Evolutionary conservation across 1,139 yeast species (phyloP).

Genomic region (Debaryomyces singareniensis): DNA sequence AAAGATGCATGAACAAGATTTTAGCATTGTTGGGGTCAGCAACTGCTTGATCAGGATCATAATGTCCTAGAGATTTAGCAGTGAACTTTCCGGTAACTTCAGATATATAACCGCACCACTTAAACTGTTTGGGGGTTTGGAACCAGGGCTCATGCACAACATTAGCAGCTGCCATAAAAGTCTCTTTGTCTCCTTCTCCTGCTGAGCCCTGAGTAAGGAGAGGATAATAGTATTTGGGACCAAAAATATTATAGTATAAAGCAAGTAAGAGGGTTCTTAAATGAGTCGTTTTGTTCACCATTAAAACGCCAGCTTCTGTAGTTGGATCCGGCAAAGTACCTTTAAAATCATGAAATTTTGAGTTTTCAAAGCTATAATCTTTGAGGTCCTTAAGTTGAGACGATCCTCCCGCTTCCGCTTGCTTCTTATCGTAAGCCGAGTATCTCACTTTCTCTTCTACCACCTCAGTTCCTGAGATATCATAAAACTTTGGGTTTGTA

Average conservation of each 20-base stretch:
- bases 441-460: conserved; percentile 32
- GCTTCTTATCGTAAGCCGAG: conserved; percentile 24
- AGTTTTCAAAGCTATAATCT: conserved; percentile 26
- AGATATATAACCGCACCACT: conserved; percentile 47
- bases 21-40: conserved; percentile 15
- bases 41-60: conserved; percentile 40
- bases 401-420: conserved; percentile 15
- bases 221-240: conserved; percentile 55
- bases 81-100: conserved; percentile 30
- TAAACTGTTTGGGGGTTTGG: conserved; percentile 45
- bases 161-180: conserved; percentile 59
- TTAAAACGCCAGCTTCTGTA: conserved; percentile 58
- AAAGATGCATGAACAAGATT: conserved; percentile 50
- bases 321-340: conserved; percentile 59
- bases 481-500: conserved; percentile 40
- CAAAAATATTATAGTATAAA: conserved; percentile 54
- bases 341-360: conserved; percentile 48
- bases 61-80: conserved; percentile 57
- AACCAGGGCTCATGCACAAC: conserved; percentile 44
- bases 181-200: conserved; percentile 70
- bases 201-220: conserved; percentile 62
- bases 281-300: conserved; percentile 49
- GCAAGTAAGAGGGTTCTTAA: conserved; percentile 44
- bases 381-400: conserved; percentile 19
- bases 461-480: conserved; percentile 35